Percentiles rank a stretch among this genome's conserved stretches.
phyloP scores from a whole-genome alignment of 2,329 filamentous ascomycete genomes.

The Ascosphaera apis region DNA sequence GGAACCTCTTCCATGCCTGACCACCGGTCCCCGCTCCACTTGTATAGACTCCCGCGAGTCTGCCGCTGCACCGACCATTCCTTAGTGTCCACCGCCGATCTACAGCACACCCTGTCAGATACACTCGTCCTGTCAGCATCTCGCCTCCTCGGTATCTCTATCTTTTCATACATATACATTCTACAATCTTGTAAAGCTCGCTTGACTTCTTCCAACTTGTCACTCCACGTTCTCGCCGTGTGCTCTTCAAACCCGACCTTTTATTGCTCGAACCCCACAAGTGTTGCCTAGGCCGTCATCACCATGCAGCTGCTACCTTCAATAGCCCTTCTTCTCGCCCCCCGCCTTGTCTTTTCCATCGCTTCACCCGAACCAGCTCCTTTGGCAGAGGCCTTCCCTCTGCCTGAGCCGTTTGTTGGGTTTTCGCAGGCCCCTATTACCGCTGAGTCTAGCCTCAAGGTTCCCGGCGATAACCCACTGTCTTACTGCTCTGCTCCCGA shows the following conservation, averaged over 20 bases:
- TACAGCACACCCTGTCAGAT: no score
- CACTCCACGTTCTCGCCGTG: no score
- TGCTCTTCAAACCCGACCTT: not conserved
- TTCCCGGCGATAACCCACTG: slow-evolving; percentile 71
- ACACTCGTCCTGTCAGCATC: not conserved
- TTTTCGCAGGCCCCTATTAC: slow-evolving; percentile 30
- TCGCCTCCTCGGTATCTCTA: not conserved
- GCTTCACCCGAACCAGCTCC: slow-evolving; percentile 8
- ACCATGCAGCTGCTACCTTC: slow-evolving; percentile 20
- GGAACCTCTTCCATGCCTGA: not conserved
- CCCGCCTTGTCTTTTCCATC: slow-evolving; percentile 22
- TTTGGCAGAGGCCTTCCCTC: not conserved
- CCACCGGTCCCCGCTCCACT: not conserved
- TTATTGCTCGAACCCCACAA: no score
- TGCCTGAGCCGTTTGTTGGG: slow-evolving; percentile 5
- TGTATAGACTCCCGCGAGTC: not conserved
- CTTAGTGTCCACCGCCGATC: no score
- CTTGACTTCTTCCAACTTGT: no score
- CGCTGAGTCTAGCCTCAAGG: slow-evolving; percentile 32
- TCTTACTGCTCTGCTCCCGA: slow-evolving; percentile 50
- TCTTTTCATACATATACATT: not conserved
- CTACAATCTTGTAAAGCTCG: no score
- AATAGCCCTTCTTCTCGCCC: slow-evolving; percentile 21
- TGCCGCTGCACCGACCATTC: not conserved
- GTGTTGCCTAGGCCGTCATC: not conserved